Evolutionary conservation across 345 rosid genomes (phyloP).

Genomic region (Carallia brachiata): DNA sequence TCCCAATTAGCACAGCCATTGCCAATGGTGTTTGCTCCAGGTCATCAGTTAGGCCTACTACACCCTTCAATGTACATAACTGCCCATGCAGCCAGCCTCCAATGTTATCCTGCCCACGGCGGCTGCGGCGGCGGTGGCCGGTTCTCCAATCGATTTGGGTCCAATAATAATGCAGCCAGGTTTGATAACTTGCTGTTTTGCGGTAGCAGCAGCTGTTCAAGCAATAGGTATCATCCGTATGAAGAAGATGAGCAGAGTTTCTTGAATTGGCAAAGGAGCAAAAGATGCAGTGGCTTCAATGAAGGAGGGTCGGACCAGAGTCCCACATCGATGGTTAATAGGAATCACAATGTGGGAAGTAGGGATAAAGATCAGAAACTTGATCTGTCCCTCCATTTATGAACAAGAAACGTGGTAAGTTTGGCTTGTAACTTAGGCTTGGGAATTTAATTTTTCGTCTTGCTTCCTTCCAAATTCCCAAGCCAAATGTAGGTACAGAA

Average conservation of each 20-base stretch:
- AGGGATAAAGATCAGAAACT: slow-evolving; percentile 45
- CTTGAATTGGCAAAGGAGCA: slow-evolving; percentile 45
- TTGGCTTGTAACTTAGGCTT: too few species aligned
- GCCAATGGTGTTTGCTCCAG: slow-evolving; percentile 37
- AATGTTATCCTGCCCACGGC: slow-evolving; percentile 26
- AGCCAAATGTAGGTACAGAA: too few species aligned
- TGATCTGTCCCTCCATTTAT: slow-evolving; percentile 86
- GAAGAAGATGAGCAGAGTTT: slow-evolving; percentile 28
- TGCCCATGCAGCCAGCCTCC: slow-evolving; percentile 48
- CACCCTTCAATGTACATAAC: slow-evolving; percentile 50
- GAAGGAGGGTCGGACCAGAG: slow-evolving; percentile 15
- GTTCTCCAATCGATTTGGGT: slow-evolving; percentile 32
- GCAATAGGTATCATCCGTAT: not conserved
- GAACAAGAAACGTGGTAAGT: slow-evolving; percentile 11
- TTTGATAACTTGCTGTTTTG: slow-evolving; percentile 26
- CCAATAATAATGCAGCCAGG: slow-evolving; percentile 34
- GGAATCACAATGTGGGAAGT: slow-evolving; percentile 13
- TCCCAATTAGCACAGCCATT: slow-evolving; percentile 27
- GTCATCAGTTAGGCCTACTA: slow-evolving; percentile 34
- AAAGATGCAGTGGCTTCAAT: slow-evolving; percentile 12
- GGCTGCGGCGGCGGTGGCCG: not conserved
- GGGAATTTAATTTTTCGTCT: too few species aligned
- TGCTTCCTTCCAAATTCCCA: too few species aligned
- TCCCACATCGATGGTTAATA: slow-evolving; percentile 13
- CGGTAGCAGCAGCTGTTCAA: slow-evolving; percentile 20